Conservation (phyloP, 305 asterid genomes). For the Fraxinus floribunda region DNA sequence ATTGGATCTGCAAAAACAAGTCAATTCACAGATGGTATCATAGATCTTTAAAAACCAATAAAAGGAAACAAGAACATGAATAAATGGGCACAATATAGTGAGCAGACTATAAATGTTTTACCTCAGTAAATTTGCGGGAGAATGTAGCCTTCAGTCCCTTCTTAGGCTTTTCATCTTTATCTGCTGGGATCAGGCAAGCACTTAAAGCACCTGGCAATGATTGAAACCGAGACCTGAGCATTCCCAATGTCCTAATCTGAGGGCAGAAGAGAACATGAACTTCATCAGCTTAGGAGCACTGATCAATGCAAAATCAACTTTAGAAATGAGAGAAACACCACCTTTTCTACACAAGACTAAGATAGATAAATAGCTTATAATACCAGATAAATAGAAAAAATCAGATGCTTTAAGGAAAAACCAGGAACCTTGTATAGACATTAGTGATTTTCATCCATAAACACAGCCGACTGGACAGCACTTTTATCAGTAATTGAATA, state of each 20-base stretch:
- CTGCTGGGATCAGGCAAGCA: constrained; percentile 73
- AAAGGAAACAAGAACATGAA: constrained; percentile 19
- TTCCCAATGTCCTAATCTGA: constrained; percentile 89
- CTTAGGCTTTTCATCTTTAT: constrained; percentile 61
- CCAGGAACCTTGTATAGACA: neutral
- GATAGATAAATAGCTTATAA: neutral
- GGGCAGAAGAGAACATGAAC: constrained; percentile 24
- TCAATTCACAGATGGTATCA: constrained; percentile 19
- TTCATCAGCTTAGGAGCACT: constrained; percentile 31
- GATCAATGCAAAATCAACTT: neutral
- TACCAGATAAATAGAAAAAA: neutral
- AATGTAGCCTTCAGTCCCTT: constrained; percentile 75
- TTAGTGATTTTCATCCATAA: neutral
- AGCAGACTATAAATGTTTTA: constrained; percentile 25
- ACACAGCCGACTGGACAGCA: neutral
- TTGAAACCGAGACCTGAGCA: constrained; percentile 93
- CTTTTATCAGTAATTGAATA: neutral
- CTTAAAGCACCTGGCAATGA: constrained; percentile 92
- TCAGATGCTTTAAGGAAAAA: neutral
- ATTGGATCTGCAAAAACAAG: constrained; percentile 58
- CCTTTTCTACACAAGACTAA: constrained; percentile 5
- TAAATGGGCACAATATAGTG: neutral
- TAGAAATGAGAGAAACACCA: neutral
- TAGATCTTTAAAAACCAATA: constrained; percentile 19
- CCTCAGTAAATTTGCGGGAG: constrained; percentile 80